Conservation (phyloP, 345 rosid genomes). For the Eucalyptus shirleyi region DNA sequence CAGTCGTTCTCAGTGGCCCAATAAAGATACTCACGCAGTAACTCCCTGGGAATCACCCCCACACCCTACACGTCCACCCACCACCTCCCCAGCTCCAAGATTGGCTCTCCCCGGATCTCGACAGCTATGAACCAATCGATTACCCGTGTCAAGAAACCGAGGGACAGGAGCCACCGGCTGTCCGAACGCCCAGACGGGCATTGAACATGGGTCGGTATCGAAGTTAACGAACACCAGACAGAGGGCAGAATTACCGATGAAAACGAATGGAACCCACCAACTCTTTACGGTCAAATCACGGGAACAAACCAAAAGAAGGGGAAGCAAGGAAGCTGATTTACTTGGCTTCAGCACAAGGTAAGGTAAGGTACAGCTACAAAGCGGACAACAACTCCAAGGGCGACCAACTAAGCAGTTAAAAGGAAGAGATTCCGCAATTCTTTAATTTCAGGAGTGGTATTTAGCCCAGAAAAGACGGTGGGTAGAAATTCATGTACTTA, state of each 20-base stretch:
- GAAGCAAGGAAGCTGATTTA: neutral
- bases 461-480: neutral
- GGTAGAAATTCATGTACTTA: neutral
- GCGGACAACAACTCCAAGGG: neutral
- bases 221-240: neutral
- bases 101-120: neutral
- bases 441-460: neutral
- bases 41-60: neutral
- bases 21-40: neutral
- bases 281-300: neutral
- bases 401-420: neutral
- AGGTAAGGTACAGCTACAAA: neutral
- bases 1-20: neutral
- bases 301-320: neutral
- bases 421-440: neutral
- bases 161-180: conserved; percentile 17
- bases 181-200: conserved; percentile 20
- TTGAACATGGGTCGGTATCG: conserved; percentile 15
- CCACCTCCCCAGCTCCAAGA: neutral
- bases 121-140: neutral
- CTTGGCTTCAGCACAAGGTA: neutral
- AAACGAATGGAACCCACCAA: neutral
- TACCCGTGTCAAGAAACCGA: neutral
- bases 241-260: neutral
- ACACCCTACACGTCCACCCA: neutral